Evolutionary conservation across 257 asterid genomes (phyloP).

Genomic region (Nicotiana obtusifolia): DNA sequence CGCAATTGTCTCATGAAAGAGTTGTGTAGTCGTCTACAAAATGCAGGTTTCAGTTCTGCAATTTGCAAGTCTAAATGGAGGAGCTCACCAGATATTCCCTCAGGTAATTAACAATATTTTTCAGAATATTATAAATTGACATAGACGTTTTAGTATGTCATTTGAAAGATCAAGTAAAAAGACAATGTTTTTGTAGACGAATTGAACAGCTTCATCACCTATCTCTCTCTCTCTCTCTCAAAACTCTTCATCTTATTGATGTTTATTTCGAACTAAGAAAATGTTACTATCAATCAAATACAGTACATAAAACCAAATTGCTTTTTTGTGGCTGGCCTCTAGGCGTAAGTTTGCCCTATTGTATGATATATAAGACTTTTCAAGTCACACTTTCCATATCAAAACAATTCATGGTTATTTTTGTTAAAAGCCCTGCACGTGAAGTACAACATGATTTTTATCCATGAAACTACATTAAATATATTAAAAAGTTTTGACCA

Average conservation of each 20-base stretch:
- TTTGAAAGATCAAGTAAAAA: background rate
- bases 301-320: background rate
- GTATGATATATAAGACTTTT: background rate
- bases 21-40: constrained; percentile 56
- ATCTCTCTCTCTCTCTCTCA: too few species aligned
- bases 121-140: background rate
- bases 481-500: background rate
- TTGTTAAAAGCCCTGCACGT: background rate
- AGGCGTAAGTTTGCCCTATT: background rate
- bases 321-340: background rate
- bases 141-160: background rate
- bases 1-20: constrained; percentile 66
- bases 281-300: background rate
- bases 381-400: background rate
- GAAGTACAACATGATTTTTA: background rate
- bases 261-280: background rate
- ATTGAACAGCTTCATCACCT: background rate
- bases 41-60: constrained; percentile 54
- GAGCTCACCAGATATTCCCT: constrained; percentile 64
- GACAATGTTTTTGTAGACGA: background rate
- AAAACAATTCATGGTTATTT: background rate
- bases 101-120: constrained; percentile 38
- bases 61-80: constrained; percentile 94
- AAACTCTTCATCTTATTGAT: background rate
- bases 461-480: background rate